Percentiles rank a stretch among this genome's conserved stretches.
Evolutionary conservation across 352 stramenopile genomes (phyloP).

Genomic region (Phytophthora cactorum): DNA sequence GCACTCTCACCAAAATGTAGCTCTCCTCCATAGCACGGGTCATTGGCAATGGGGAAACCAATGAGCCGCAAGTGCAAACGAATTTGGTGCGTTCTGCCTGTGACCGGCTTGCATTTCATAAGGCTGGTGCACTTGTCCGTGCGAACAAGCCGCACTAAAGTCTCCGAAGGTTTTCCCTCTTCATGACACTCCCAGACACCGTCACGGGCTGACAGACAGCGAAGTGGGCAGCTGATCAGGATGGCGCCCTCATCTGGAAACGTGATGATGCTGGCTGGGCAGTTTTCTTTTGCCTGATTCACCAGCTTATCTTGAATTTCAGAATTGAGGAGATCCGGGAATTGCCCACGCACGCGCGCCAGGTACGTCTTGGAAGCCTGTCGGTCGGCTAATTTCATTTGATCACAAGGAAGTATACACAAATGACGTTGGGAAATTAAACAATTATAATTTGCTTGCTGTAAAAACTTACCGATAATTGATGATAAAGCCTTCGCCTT

Average conservation of each 20-base stretch:
- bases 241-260: constrained; percentile 62
- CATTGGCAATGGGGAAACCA: constrained; percentile 96
- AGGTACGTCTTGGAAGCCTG: constrained; percentile 96
- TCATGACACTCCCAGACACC: constrained; percentile 85
- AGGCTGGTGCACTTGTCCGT: constrained; percentile 80
- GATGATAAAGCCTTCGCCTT: constrained; percentile 79
- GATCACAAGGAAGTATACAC: background rate
- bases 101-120: constrained; percentile 93
- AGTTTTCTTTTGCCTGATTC: constrained; percentile 48
- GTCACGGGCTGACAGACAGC: constrained; percentile 82
- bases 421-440: constrained; percentile 4
- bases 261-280: constrained; percentile 53
- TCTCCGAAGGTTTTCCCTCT: constrained; percentile 84
- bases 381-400: constrained; percentile 54
- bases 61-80: constrained; percentile 95
- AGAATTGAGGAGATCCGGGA: constrained; percentile 63
- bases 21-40: constrained; percentile 96
- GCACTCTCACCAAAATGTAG: constrained; percentile 89
- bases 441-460: background rate
- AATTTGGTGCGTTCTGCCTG: constrained; percentile 98
- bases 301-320: constrained; percentile 47
- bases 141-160: constrained; percentile 67
- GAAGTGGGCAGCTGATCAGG: constrained; percentile 83
- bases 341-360: constrained; percentile 91
- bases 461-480: constrained; percentile 63